Percentiles rank a stretch among this genome's conserved stretches.
These are phyloP conservation scores for Novakomyces olei DNA, from an alignment of 805 yeast genomes.

Conservation along the genomic window DNA sequence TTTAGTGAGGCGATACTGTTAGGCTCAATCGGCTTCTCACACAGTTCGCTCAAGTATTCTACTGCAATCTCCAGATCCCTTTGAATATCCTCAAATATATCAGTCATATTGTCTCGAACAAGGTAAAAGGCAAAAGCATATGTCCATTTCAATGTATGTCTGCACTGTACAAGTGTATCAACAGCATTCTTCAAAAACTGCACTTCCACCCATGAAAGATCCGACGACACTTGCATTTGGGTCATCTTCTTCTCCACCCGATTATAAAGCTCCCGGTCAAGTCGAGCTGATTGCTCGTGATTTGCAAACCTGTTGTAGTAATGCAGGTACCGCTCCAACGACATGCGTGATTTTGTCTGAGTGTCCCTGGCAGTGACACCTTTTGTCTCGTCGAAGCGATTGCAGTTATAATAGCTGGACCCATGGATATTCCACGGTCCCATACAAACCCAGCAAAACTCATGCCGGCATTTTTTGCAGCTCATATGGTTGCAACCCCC, in stretches of 20 bases:
- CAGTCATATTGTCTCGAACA: constrained; percentile 27
- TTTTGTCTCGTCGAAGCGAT: constrained; percentile 28
- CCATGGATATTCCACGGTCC: constrained; percentile 57
- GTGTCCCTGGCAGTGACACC: constrained; percentile 19
- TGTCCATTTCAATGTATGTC: constrained; percentile 75
- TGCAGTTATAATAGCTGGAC: constrained; percentile 43
- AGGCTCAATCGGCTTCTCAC: constrained; percentile 20
- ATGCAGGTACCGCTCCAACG: constrained; percentile 45
- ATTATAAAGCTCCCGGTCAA: constrained; percentile 43
- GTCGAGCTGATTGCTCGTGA: constrained; percentile 54
- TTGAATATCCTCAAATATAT: constrained; percentile 52
- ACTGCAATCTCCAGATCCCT: constrained; percentile 39
- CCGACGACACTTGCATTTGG: constrained; percentile 37
- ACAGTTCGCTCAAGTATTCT: constrained; percentile 42
- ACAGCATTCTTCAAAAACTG: constrained; percentile 63
- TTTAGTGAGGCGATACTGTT: constrained; percentile 19
- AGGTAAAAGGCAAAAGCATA: constrained; percentile 61
- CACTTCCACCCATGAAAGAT: constrained; percentile 68
- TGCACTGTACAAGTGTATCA: constrained; percentile 36
- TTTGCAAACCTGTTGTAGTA: constrained; percentile 51
- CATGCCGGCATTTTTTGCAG: constrained; percentile 51
- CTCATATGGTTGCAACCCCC: constrained; percentile 97
- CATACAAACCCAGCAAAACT: constrained; percentile 87
- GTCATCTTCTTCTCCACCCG: constrained; percentile 42
- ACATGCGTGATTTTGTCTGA: constrained; percentile 23